Base-by-base conservation (phyloP, 805 yeast species). In the Ogataea henricii region DNA sequence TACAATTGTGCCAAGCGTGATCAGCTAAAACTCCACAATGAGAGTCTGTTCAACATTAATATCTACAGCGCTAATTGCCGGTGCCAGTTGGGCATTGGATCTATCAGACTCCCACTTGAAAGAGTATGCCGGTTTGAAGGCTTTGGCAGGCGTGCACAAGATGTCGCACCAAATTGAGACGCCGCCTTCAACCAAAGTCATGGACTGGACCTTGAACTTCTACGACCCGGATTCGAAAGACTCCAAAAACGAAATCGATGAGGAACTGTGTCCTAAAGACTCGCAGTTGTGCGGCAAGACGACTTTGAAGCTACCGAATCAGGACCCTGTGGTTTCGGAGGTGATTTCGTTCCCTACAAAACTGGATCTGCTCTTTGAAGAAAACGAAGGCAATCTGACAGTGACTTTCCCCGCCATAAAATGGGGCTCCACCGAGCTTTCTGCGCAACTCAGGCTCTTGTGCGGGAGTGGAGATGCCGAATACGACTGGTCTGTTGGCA, bases 201-300 rank as follows among this genome's bases (percentile, higher is more conserved):
- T 74, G 27, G 73, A 79, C 2, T 88, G 96, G 91, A 81, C 75
- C 58, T 53, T 91, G 30, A 85, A 89, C 43, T 71, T 89, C 7
- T 89, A 96, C 68, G 82, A 79, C 39, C 69, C 78, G 0, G 63
- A 75, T n/a, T 63, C 66, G 26, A 60, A 69, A 27, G 52, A 65
- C 26, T 60, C 65, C 18, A 50, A 59, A 17, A 60, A 60, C 9
- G 66, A 62, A 8, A 65, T 68, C 9, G 61, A 57, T 3, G 62
- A 70, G 7, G 69, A 73, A 8, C 73, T 73, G 23, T 91, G 97
- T 67, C 85, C 90, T 0, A 69, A 70, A 40, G 82, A 85, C 52
- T 80, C 91, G 1, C 87, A 87, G 54, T 64, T 91, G 7, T 92
- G 99, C 66, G 96, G 96, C 2, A 60, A 86, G 14, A 82, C 86